Evolutionary conservation across 495 filamentous ascomycete genomes (phyloP), one percentile per base, ranked within the genome.

Genomic region (Pseudoneurospora amorphoporcata): DNA sequence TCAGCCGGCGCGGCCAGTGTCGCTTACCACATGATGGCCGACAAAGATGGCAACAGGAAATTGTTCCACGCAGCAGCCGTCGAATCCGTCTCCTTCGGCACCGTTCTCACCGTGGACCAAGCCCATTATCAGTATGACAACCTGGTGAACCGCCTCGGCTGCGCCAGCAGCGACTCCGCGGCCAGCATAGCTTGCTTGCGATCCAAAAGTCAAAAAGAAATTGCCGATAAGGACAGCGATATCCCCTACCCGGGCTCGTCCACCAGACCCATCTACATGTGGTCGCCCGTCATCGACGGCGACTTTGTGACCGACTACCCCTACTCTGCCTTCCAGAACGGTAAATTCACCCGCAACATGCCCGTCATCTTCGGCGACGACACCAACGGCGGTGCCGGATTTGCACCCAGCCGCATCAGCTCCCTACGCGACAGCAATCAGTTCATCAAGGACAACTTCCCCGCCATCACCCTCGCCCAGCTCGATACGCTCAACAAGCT

Each of bases 321-420:
- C 1, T 90, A 90, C 75, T 80, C 77, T 16, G 81, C 88, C 41
- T 91, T 89, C 75, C 79, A 82, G 3, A 68, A 85, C 40, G 90
- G 89, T 6, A 82, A 83, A 37, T 93, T 92, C 80, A 82, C 91
- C 79, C 88, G 87, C 73, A 65, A 65, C 14, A 85, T 93, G 8
- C 91, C 92, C 4, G 84, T 88, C 12, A 91, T 94, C 37, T 89
- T 88, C 73, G 91, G 91, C 71, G 89, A 91, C 72, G 87, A 86
- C 76, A 90, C 90, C 41, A 89, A 94, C 77, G 91, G 92, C 80
- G 91, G 91, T 61, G 89, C 87, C 0, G 82, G 84, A 4, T 93
- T 93, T 76, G 86, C 87, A 0, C 89, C 91, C 0, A 75, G 72
- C 29, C 79, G 74, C 58, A 83, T 84, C n/a, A 78, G 81, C 17